Evolutionary conservation across 139 green algal genomes (phyloP), one percentile per base, ranked within the genome.

Genomic region (Tetradesmus lagerheimii): DNA sequence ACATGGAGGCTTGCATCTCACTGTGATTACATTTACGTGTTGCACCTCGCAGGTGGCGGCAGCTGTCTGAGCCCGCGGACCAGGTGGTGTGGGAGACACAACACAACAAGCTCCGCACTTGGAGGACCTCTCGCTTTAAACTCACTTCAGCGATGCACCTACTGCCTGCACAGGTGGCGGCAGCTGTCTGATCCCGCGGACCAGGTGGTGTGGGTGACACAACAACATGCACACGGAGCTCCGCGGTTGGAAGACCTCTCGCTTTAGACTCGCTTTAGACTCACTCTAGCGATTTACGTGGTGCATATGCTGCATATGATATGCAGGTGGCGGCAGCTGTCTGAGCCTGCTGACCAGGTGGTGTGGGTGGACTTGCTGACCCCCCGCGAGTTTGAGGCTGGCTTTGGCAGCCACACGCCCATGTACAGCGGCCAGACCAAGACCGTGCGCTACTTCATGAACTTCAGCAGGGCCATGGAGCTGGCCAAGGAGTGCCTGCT

Each of bases 31-130:
- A 62, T 14, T 16, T 41, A 11, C 71, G 16, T 79, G 71, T 29
- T 79, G 27, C 38, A 25, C 15, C 8, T 37, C 74, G 39, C 31
- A 86, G 87, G 77, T 90, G 97, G 97, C 93, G 97, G n/a, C 97
- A 99, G 96, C 91, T 99, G 74, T 92, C 94, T 25, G 97, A 99
- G 91, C 97, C 97, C 6, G 97, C 97, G 45, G 97, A 99, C 91
- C 97, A 98, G 90, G 97, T 99, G 43, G 93, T 99, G 62, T 99
- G 97, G 97, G 97, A n/a, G n/a, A n/a, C n/a, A n/a, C n/a, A n/a
- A n/a, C n/a, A n/a, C n/a, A n/a, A n/a, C n/a, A n/a, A n/a, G n/a
- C n/a, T n/a, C n/a, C n/a, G n/a, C n/a, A n/a, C n/a, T n/a, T n/a
- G n/a, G n/a, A n/a, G n/a, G n/a, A n/a, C n/a, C n/a, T n/a, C n/a